phyloP scores from a whole-genome alignment of 177 flowering plant genomes.

The Vitis hybrid region DNA sequence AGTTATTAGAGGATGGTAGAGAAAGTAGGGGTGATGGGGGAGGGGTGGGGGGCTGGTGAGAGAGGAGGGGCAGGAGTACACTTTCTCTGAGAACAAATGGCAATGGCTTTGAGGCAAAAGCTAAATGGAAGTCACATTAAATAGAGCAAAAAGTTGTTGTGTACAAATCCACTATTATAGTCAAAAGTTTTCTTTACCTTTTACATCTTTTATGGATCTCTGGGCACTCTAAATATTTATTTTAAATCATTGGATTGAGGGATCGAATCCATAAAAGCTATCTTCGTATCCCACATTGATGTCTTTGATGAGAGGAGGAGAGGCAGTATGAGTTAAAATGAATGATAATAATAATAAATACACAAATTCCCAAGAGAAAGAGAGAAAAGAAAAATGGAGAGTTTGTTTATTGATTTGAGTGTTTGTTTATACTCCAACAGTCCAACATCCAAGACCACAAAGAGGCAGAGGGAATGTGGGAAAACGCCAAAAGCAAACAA shows the following conservation, averaged over 20 bases:
- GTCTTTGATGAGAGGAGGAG: constrained; percentile 1
- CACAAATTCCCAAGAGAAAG: constrained; percentile 2
- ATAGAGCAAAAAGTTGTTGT: constrained; percentile 10
- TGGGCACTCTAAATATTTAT: neutral
- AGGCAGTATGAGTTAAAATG: too few relatives aligned
- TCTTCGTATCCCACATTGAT: constrained; percentile 23
- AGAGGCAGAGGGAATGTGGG: constrained; percentile 28
- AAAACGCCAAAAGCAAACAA: constrained; percentile 39
- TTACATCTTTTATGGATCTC: constrained; percentile 28
- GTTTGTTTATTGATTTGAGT: constrained; percentile 7
- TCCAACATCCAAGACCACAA: neutral
- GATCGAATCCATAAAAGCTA: constrained; percentile 33
- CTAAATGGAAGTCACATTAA: neutral
- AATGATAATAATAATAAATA: neutral
- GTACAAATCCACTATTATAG: constrained; percentile 16
- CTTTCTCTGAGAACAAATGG: neutral
- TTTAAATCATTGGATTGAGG: constrained; percentile 25
- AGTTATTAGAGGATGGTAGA: too few relatives aligned
- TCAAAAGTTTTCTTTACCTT: constrained; percentile 25
- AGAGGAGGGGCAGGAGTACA: too few relatives aligned
- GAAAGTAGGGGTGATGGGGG: too few relatives aligned
- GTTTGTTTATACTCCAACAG: neutral
- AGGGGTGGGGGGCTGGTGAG: too few relatives aligned
- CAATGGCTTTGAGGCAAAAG: constrained; percentile 17
- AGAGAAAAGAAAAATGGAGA: neutral